Conservation (phyloP, 305 asterid genomes). For the Fraxinus platypoda region DNA sequence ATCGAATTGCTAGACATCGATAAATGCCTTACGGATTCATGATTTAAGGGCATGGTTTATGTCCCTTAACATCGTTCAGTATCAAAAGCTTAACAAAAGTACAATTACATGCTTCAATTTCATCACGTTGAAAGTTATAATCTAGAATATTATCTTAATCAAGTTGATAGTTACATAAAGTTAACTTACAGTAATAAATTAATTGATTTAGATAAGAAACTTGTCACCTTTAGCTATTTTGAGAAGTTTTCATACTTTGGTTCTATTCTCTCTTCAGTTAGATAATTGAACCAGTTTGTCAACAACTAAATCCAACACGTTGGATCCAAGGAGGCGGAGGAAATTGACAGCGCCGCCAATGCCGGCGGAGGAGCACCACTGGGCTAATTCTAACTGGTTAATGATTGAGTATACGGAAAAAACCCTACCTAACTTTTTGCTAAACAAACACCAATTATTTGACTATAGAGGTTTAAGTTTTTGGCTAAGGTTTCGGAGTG, state of each 20-base stretch:
- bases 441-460: constrained; percentile 24
- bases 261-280: neutral
- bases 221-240: neutral
- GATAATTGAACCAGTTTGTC: neutral
- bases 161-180: neutral
- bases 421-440: constrained; percentile 36
- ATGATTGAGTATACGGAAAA: constrained; percentile 21
- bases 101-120: neutral
- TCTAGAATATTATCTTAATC: neutral
- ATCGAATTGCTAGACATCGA: too few species aligned
- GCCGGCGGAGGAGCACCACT: constrained; percentile 12
- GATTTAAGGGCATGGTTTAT: neutral
- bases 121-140: too few species aligned
- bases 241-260: constrained; percentile 6
- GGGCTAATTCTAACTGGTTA: constrained; percentile 23
- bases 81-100: neutral
- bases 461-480: constrained; percentile 25
- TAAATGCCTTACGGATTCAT: neutral
- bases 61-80: neutral
- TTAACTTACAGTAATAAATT: neutral
- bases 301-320: neutral
- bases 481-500: constrained; percentile 17
- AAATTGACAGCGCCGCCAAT: constrained; percentile 16
- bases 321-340: neutral
- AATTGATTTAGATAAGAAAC: neutral